Conservation (phyloP, 2,329 filamentous ascomycete species). For the Aureobasidium lini region DNA sequence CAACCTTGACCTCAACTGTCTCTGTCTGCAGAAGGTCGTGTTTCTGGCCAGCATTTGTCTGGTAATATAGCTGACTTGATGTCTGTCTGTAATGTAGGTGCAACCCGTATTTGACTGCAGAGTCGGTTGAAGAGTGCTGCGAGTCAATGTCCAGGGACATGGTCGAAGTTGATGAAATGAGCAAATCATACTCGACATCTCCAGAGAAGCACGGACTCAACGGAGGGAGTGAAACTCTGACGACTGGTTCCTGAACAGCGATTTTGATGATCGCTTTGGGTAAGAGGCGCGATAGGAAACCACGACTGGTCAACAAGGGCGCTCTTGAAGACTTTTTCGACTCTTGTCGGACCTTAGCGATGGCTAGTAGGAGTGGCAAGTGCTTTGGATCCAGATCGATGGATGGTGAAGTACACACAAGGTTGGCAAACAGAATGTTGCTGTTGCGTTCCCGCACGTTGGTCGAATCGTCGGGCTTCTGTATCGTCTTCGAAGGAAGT, state of each 20-base stretch:
- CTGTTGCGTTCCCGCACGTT: constrained; percentile 77
- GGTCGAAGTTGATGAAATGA: constrained; percentile 92
- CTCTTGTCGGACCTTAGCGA: constrained; percentile 49
- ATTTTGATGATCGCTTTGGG: constrained; percentile 94
- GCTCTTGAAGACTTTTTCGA: constrained; percentile 11
- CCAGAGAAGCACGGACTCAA: constrained; percentile 51
- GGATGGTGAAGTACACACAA: constrained; percentile 92
- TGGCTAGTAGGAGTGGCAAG: constrained; percentile 72
- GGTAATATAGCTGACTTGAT: constrained; percentile 88
- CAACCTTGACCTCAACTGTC: constrained; percentile 75
- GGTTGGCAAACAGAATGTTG: constrained; percentile 93
- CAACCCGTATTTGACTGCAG: constrained; percentile 79
- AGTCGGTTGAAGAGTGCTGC: constrained; percentile 72
- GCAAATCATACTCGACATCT: constrained; percentile 81
- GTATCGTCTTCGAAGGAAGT: constrained; percentile 85
- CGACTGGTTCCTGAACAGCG: constrained; percentile 90
- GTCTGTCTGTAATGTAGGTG: constrained; percentile 75
- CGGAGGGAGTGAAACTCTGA: constrained; percentile 80
- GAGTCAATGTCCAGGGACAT: constrained; percentile 90
- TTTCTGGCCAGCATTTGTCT: constrained; percentile 71
- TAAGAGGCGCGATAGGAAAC: constrained; percentile 78
- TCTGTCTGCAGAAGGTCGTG: constrained; percentile 86
- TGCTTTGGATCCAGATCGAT: constrained; percentile 89
- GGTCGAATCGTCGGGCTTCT: constrained; percentile 56
- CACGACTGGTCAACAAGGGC: constrained; percentile 19